Percentiles rank a stretch among this genome's conserved stretches.
phyloP scores from a whole-genome alignment of 2,329 filamentous ascomycete species.

The Fusarium pilosicola region DNA sequence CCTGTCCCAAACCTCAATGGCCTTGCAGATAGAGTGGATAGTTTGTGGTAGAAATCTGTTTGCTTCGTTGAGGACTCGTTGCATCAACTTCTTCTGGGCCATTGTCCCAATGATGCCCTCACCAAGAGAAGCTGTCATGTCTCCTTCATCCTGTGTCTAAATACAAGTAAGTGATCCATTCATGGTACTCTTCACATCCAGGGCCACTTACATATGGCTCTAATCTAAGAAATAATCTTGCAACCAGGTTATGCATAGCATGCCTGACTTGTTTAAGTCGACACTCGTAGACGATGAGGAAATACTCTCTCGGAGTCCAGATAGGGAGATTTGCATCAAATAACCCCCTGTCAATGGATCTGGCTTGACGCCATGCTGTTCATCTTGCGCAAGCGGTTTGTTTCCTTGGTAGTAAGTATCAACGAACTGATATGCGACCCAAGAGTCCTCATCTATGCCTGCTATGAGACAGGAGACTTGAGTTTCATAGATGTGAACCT shows the following conservation, averaged over 20 bases:
- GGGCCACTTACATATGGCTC: background rate
- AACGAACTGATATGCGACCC: background rate
- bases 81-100: background rate
- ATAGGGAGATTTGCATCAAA: background rate
- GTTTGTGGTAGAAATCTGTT: background rate
- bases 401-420: background rate
- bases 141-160: background rate
- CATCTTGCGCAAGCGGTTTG: background rate
- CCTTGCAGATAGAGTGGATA: background rate
- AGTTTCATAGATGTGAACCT: background rate
- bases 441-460: background rate
- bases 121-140: fast-evolving
- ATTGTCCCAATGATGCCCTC: fast-evolving
- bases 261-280: background rate
- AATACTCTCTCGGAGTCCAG: conserved; percentile 1
- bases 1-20: background rate
- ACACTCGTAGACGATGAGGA: background rate
- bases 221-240: background rate
- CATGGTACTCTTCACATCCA: fast-evolving
- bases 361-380: background rate
- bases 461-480: background rate
- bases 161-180: fast-evolving
- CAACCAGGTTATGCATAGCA: background rate
- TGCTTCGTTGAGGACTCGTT: background rate
- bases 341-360: background rate